Conservation (phyloP, 495 filamentous ascomycete genomes). For the Penicillium roqueforti region DNA sequence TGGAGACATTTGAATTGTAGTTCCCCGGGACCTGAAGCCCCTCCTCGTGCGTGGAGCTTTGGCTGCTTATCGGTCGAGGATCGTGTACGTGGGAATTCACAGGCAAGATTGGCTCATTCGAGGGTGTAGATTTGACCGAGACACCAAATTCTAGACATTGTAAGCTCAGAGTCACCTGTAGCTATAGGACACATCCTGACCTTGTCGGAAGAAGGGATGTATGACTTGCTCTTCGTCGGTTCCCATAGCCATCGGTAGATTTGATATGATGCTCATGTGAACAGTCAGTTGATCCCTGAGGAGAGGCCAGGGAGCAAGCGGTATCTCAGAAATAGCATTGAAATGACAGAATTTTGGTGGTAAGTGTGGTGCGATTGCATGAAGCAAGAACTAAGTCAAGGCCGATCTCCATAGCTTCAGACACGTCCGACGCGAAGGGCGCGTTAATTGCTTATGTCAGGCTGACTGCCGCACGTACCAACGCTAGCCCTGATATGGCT, state of each 20-base stretch:
- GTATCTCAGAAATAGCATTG: not conserved
- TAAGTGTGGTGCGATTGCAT: not conserved
- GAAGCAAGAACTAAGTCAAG: not conserved
- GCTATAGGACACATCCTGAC: conserved; percentile 17
- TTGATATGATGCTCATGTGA: conserved; percentile 25
- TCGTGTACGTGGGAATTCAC: not conserved
- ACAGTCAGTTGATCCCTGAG: conserved; percentile 3
- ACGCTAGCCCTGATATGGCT: conserved; percentile 12
- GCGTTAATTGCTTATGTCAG: conserved; percentile 26
- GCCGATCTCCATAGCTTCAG: conserved; percentile 4
- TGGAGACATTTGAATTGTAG: not conserved
- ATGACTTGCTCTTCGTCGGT: conserved; percentile 37
- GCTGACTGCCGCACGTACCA: not conserved
- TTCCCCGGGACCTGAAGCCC: not conserved
- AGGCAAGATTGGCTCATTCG: conserved; percentile 1
- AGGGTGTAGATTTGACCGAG: conserved; percentile 10
- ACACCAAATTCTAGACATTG: conserved; percentile 21
- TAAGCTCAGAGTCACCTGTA: conserved; percentile 13
- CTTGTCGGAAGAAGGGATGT: conserved; percentile 44
- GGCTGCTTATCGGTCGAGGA: conserved; percentile 1
- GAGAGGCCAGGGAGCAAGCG: not conserved
- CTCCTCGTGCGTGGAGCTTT: not conserved
- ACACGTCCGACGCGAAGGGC: conserved; percentile 29
- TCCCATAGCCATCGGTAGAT: conserved; percentile 38
- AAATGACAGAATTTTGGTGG: not conserved